Percentiles rank a stretch among this genome's conserved stretches.
phyloP scores from a whole-genome alignment of 306 rosid species.

The Amphicarpaea edgeworthii region DNA sequence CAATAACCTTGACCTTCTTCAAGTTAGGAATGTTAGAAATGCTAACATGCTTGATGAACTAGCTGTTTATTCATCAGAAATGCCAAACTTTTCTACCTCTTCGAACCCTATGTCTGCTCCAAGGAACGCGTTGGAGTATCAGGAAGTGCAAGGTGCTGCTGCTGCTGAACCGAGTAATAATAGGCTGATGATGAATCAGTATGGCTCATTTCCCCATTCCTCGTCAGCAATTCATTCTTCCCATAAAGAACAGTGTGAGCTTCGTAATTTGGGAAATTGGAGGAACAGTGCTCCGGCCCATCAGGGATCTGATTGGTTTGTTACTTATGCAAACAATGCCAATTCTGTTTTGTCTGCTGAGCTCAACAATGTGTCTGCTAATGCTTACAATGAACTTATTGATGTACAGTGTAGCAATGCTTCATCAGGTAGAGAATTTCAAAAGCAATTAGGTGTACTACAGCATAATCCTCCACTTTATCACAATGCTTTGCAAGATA shows the following conservation, averaged over 20 bases:
- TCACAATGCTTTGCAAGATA: constrained; percentile 65
- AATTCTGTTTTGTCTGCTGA: constrained; percentile 44
- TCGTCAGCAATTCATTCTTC: constrained; percentile 34
- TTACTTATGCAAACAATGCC: constrained; percentile 50
- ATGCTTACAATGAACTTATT: constrained; percentile 43
- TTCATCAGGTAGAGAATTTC: constrained; percentile 37
- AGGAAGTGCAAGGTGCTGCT: constrained; percentile 39
- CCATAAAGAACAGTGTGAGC: constrained; percentile 41
- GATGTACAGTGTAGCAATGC: constrained; percentile 32
- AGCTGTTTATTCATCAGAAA: constrained; percentile 54
- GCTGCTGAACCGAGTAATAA: constrained; percentile 36
- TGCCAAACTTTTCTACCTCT: constrained; percentile 51
- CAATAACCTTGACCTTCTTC: constrained; percentile 58
- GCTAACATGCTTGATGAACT: constrained; percentile 64
- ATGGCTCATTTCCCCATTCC: constrained; percentile 42
- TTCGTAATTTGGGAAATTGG: constrained; percentile 51
- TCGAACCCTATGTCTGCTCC: constrained; percentile 37
- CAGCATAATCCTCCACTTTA: constrained; percentile 42
- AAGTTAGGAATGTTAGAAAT: constrained; percentile 64
- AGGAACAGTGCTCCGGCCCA: constrained; percentile 46
- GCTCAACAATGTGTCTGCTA: constrained; percentile 31
- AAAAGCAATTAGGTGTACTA: constrained; percentile 51
- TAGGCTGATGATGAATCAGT: constrained; percentile 40
- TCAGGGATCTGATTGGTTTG: constrained; percentile 63
- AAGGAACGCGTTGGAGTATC: constrained; percentile 42